Base-by-base conservation (phyloP, 306 rosid genomes). In the Cucurbita argyrosperma region DNA sequence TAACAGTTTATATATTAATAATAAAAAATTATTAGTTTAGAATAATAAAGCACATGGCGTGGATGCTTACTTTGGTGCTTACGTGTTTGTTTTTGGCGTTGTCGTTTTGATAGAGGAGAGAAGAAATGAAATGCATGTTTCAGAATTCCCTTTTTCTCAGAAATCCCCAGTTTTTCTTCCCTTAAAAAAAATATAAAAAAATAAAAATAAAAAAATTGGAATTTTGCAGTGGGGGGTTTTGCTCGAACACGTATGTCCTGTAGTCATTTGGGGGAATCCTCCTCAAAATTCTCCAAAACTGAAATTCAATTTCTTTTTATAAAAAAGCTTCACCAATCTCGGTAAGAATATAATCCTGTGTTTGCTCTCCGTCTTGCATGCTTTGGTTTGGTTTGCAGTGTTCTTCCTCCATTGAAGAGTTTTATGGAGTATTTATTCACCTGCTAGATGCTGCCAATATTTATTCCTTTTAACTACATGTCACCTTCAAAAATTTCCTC, bases 1-100 rank as follows among this genome's bases (percentile, higher is more conserved):
- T 39, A 15, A 16, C 7, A 14, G 23, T 62, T 62, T 15, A 3
- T n/a, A 38, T 4, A 37, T 15, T 8, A 10, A 16, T 4, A n/a
- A 64, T 9, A 55, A 21, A 40, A 40, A 10, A 6, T 0, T 5
- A 43, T 2, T 65, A 50, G 54, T 39, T 61, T 42, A n/a, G 12
- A 65, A 37, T 15, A 61, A 42, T 65, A 9, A 42, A 65, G 71
- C 73, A 68, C 73, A 68, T 68, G 73, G 18, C 21, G 56, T 68
- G 30, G 71, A 40, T 63, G 70, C 70, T 63, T 63, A 63, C 21
- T 40, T 67, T 26, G 53, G 39, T 63, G 70, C 70, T 63, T 63
- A 63, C 70, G 73, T 26, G 15, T 46, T 47, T 68, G 73, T 68
- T 23, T 68, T 46, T 13, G 42, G 55, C 7, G 21, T 1, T 68